phyloP scores from a whole-genome alignment of 129 eudicot genomes.

The Lactuca saligna region DNA sequence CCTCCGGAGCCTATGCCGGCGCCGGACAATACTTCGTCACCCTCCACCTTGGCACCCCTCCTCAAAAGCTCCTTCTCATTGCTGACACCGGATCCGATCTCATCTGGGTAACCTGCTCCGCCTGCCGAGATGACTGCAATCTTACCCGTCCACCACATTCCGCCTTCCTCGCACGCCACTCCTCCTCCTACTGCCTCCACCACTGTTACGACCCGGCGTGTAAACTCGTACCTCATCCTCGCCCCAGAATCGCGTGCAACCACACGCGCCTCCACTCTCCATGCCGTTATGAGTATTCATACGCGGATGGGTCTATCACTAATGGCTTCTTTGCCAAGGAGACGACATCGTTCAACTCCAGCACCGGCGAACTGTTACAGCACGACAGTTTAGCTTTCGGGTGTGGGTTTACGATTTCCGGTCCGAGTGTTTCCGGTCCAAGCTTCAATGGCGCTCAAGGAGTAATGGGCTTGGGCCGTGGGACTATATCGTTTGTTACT shows the following conservation, averaged over 20 bases:
- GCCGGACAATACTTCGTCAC: conserved; percentile 71
- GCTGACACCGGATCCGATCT: conserved; percentile 82
- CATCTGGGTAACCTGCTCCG: conserved; percentile 77
- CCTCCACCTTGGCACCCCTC: conserved; percentile 69
- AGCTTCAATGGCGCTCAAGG: conserved; percentile 71
- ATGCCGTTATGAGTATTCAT: conserved; percentile 64
- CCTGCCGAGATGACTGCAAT: conserved; percentile 48
- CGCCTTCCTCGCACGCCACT: conserved; percentile 59
- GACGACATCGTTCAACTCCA: conserved; percentile 59
- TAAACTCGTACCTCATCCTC: conserved; percentile 60
- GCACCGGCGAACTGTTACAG: conserved; percentile 27
- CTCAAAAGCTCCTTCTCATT: conserved; percentile 59
- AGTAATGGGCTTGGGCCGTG: conserved; percentile 73
- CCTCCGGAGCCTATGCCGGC: conserved; percentile 71
- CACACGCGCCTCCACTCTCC: conserved; percentile 58
- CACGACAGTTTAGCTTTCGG: conserved; percentile 54
- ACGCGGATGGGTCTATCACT: conserved; percentile 69
- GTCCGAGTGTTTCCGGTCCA: conserved; percentile 77
- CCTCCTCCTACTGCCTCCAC: conserved; percentile 50
- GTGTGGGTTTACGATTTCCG: conserved; percentile 58
- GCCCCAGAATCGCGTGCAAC: conserved; percentile 37
- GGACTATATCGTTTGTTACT: conserved; percentile 58
- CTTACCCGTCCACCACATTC: conserved; percentile 39
- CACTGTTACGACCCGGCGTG: conserved; percentile 60
- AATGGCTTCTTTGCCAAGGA: conserved; percentile 57